Evolutionary conservation across 164 flowering plant genomes (phyloP), one percentile per base, ranked within the genome.

Genomic region (Magnolia kwangsiensis): DNA sequence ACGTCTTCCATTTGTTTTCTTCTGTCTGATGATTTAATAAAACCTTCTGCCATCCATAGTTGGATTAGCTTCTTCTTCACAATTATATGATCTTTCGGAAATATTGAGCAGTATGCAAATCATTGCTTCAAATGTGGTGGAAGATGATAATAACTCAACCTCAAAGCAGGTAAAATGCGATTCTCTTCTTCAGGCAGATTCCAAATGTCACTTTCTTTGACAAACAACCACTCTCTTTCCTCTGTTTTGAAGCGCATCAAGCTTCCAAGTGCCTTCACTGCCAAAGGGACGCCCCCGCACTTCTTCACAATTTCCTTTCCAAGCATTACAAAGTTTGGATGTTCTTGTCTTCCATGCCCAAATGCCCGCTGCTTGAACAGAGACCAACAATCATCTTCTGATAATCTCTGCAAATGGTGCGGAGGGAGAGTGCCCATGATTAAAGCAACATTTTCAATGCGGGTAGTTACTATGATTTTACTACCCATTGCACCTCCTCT

Each of bases 91-190:
- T 59, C 73, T 72, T 81, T 3, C 1, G 80, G 83, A 67, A 64
- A 81, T 18, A 81, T 29, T 0, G 75, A 74, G 72, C 80, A 81
- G 55, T 65, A 81, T 8, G 66, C 69, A 72, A 81, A 74, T 21
- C 80, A 72, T 23, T 20, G 67, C 71, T 59, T 80, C 55, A 80
- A 50, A 67, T 51, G 73, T 69, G 72, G 49, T 23, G 80, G 77
- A 45, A 81, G 67, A 37, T 78, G 1, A 23, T 23, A 8, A 65
- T 78, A 78, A 64, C 79, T 78, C 75, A 82, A 37, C 29, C 63
- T 55, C n/a, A 82, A 58, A 7, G 75, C 75, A 2, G 81, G 77
- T 51, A 73, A 69, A 19, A 82, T 65, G 1, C 7, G 19, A 55
- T 55, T 31, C 9, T 67, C 72, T 7, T 74, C 78, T 2, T 31